These are phyloP conservation scores for Amanita muscaria DNA, from an alignment of 768 basidiomycete genomes.

Conservation along the genomic window DNA sequence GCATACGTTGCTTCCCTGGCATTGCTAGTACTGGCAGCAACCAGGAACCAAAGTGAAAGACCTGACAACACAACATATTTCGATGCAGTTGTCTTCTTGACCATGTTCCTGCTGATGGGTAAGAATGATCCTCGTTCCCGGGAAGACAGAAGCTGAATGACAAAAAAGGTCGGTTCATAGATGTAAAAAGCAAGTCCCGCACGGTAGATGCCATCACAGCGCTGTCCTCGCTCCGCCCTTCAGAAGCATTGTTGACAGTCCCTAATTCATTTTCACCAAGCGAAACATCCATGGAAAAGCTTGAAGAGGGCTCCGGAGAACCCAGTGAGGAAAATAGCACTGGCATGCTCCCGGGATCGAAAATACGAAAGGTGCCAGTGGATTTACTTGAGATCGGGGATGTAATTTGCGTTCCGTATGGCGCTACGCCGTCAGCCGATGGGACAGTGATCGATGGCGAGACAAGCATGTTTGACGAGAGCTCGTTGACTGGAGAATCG, in stretches of 20 bases:
- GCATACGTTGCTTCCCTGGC: constrained; percentile 73
- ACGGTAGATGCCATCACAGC: constrained; percentile 71
- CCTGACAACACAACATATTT: constrained; percentile 68
- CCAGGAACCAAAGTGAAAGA: constrained; percentile 25
- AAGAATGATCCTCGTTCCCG: not conserved
- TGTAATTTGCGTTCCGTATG: constrained; percentile 60
- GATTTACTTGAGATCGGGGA: constrained; percentile 76
- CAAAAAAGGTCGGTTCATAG: constrained; percentile 43
- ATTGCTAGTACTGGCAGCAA: constrained; percentile 52
- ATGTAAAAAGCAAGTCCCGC: constrained; percentile 56
- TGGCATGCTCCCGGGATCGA: constrained; percentile 14
- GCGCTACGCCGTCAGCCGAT: constrained; percentile 71
- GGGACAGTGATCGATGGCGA: constrained; percentile 47
- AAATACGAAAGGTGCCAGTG: constrained; percentile 35
- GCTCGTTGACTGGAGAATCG: constrained; percentile 79
- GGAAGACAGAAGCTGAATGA: no score
- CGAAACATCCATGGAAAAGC: constrained; percentile 8
- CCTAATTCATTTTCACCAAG: constrained; percentile 9
- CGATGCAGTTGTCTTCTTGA: constrained; percentile 72
- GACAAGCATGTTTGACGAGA: constrained; percentile 62
- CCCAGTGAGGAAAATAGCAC: constrained; percentile 16
- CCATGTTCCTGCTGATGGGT: constrained; percentile 73
- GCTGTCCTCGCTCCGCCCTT: constrained; percentile 54
- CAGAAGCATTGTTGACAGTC: constrained; percentile 49
- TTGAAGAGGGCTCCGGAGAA: constrained; percentile 23